phyloP scores from a whole-genome alignment of 495 filamentous ascomycete species.

The Annulohypoxylon stygium region DNA sequence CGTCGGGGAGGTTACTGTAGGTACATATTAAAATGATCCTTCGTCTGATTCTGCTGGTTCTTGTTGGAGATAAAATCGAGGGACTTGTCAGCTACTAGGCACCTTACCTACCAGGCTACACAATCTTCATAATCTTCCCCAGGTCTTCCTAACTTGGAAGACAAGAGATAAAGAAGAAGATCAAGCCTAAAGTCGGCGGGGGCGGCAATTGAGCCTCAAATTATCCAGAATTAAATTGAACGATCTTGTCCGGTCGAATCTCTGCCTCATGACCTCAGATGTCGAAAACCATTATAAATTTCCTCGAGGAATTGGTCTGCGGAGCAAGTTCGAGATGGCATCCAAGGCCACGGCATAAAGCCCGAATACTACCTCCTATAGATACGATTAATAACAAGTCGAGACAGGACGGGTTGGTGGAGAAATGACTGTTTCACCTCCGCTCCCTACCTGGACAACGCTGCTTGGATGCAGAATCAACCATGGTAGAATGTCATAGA shows the following conservation, averaged over 20 bases:
- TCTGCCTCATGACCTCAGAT: constrained; percentile 13
- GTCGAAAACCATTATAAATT: neutral
- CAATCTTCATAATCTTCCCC: neutral
- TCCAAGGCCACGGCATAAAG: constrained; percentile 9
- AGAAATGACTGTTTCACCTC: constrained; percentile 11
- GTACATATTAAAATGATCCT: constrained; percentile 39
- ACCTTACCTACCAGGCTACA: constrained; percentile 3
- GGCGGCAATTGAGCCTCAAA: constrained; percentile 42
- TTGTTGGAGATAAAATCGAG: constrained; percentile 18
- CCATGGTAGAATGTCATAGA: neutral
- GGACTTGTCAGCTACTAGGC: constrained; percentile 17
- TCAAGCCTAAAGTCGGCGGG: constrained; percentile 43
- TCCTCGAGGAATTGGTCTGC: constrained; percentile 11
- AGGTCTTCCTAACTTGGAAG: constrained; percentile 31
- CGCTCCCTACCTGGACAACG: neutral
- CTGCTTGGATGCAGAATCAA: neutral
- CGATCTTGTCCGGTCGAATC: constrained; percentile 18
- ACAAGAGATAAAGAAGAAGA: constrained; percentile 21
- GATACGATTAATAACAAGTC: constrained; percentile 20
- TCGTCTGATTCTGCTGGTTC: constrained; percentile 29
- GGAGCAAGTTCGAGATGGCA: constrained; percentile 1
- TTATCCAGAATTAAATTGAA: constrained; percentile 47
- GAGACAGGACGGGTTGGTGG: neutral
- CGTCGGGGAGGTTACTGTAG: constrained; percentile 36
- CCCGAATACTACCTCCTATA: constrained; percentile 13